A percentile compares a stretch with the other conserved stretches of the same genome.
These are phyloP conservation scores for Backusella psychrophila DNA, from an alignment of 192 early-diverging fungal species.

Conservation along the genomic window DNA sequence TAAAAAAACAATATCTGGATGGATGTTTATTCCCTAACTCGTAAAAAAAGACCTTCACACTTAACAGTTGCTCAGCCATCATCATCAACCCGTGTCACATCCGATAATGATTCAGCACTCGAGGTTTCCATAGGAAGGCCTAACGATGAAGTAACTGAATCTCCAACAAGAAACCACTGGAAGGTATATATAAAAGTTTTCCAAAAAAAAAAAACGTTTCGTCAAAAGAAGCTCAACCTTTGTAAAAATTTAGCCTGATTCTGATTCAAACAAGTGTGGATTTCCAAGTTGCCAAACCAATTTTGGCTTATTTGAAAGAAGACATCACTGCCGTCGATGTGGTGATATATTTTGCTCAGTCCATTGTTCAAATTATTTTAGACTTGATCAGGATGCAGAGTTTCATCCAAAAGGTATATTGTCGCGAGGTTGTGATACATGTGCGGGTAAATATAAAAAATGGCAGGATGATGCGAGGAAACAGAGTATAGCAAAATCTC, in stretches of 20 bases:
- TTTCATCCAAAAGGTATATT: slow-evolving; percentile 27
- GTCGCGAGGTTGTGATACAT: slow-evolving; percentile 34
- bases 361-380: slow-evolving; percentile 36
- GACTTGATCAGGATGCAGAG: slow-evolving; percentile 29
- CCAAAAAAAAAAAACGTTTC: not conserved
- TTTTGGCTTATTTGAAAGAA: slow-evolving; percentile 36
- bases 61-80: slow-evolving; percentile 19
- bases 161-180: slow-evolving; percentile 23
- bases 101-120: slow-evolving; percentile 13
- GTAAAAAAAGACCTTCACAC: slow-evolving; percentile 26
- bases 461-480: slow-evolving; percentile 14
- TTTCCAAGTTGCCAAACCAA: slow-evolving; percentile 14
- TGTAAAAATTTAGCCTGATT: slow-evolving; percentile 19
- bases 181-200: slow-evolving; percentile 13
- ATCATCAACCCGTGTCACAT: not conserved
- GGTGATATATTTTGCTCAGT: slow-evolving; percentile 34
- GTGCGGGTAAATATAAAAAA: slow-evolving; percentile 18
- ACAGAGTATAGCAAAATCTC: not conserved
- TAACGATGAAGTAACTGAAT: slow-evolving; percentile 6
- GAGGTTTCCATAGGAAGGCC: slow-evolving; percentile 7
- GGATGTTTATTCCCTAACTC: slow-evolving; percentile 28
- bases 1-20: not conserved
- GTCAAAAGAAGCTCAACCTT: not conserved
- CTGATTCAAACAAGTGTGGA: slow-evolving; percentile 23
- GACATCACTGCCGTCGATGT: slow-evolving; percentile 38